Evolutionary conservation across 148 eudicot genomes (phyloP).

Genomic region (Mesembryanthemum crystallinum): DNA sequence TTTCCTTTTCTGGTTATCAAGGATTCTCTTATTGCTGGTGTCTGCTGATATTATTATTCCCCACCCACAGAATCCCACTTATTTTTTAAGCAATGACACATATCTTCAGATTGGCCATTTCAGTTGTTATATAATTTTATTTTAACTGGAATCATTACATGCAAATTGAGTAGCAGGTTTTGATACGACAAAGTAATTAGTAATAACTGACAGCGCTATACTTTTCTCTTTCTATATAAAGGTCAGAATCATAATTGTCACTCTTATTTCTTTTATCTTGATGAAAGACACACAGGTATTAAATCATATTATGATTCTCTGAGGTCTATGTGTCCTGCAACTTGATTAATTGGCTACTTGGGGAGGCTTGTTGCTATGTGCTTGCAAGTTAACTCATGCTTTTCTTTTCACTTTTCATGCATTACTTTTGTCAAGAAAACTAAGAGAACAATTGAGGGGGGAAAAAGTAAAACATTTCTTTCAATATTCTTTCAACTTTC

Average conservation of each 20-base stretch:
- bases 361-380: slow-evolving; percentile 12
- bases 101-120: slow-evolving; percentile 11
- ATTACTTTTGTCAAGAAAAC: slow-evolving; percentile 13
- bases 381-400: slow-evolving; percentile 3
- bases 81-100: slow-evolving; percentile 14
- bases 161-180: slow-evolving; percentile 3
- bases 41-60: slow-evolving; percentile 40
- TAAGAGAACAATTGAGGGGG: slow-evolving; percentile 11
- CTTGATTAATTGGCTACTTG: slow-evolving; percentile 18
- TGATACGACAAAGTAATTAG: slow-evolving; percentile 20
- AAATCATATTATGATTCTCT: slow-evolving; percentile 17
- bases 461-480: slow-evolving; percentile 9
- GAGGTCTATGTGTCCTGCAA: slow-evolving; percentile 15
- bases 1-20: slow-evolving; percentile 43
- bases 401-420: slow-evolving; percentile 16
- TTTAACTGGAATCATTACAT: slow-evolving; percentile 16
- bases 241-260: slow-evolving; percentile 18
- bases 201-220: slow-evolving; percentile 12
- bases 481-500: neutral
- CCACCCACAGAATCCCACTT: slow-evolving; percentile 28
- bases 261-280: neutral
- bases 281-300: slow-evolving; percentile 13
- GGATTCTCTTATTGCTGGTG: slow-evolving; percentile 33
- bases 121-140: slow-evolving; percentile 4
- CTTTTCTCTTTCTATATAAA: slow-evolving; percentile 18